These are phyloP conservation scores for Cinchona pubescens DNA, from an alignment of 257 asterid genomes.

Conservation along the genomic window DNA sequence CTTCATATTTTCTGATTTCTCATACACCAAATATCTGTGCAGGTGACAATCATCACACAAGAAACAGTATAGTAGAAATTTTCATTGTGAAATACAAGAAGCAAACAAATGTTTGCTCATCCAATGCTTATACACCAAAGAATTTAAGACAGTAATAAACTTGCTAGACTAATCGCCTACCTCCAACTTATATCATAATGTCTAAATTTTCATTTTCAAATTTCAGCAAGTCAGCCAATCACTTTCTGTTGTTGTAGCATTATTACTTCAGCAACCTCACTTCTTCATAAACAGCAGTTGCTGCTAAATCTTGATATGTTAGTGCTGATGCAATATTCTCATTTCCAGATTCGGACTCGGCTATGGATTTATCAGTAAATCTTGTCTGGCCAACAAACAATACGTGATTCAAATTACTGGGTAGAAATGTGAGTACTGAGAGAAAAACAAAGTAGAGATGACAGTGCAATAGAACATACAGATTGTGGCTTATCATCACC, in stretches of 20 bases:
- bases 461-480: conserved; percentile 4
- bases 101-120: not conserved
- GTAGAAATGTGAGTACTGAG: not conserved
- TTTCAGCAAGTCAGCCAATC: not conserved
- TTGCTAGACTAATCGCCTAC: not conserved
- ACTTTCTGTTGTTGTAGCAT: not conserved
- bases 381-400: conserved; percentile 22
- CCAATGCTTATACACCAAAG: not conserved
- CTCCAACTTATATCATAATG: not conserved
- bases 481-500: not conserved
- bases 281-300: conserved; percentile 21
- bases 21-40: not conserved
- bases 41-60: not conserved
- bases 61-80: not conserved
- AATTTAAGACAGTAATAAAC: not conserved
- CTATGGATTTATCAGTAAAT: conserved; percentile 4
- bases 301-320: conserved; percentile 2
- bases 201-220: not conserved
- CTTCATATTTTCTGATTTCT: not conserved
- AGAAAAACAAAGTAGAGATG: not conserved
- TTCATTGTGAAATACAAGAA: not conserved
- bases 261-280: conserved; percentile 11
- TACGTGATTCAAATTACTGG: not conserved
- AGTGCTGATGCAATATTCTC: conserved; percentile 1
- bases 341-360: conserved; percentile 21